A percentile compares a stretch with the other conserved stretches of the same genome.
Evolutionary conservation across 176 grass and related monocot genomes (phyloP).

Genomic region (Avena eriantha): DNA sequence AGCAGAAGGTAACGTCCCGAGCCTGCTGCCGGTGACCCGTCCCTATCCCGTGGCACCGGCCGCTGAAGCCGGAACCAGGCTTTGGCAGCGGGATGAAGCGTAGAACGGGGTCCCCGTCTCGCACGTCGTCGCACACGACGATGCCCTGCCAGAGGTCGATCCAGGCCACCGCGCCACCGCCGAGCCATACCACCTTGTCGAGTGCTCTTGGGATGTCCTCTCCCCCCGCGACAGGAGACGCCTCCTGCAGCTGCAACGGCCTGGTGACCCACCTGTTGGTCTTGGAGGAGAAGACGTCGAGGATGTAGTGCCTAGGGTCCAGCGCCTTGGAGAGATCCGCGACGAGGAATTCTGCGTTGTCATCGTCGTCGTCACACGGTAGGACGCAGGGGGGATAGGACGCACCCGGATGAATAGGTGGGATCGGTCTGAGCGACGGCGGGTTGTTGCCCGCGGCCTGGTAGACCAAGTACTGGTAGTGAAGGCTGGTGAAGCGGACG

Average conservation of each 20-base stretch:
- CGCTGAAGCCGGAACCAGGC: background rate
- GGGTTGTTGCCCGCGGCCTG: background rate
- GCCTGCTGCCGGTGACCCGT: no score
- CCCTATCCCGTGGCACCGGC: no score
- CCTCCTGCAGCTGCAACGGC: background rate
- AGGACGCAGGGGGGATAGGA: background rate
- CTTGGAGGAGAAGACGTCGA: conserved; percentile 26
- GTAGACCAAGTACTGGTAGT: conserved; percentile 29
- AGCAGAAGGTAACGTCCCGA: background rate
- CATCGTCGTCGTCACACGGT: background rate
- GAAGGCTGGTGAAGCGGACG: background rate
- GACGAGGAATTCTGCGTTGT: background rate
- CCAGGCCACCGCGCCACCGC: conserved; percentile 1
- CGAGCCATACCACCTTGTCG: background rate
- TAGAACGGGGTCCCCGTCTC: background rate
- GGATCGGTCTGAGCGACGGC: background rate
- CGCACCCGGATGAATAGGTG: background rate
- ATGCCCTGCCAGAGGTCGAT: background rate
- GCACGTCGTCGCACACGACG: background rate
- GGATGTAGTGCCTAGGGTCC: background rate
- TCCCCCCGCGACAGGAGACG: background rate
- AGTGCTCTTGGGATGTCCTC: background rate
- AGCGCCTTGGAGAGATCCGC: background rate
- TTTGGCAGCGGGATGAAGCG: background rate
- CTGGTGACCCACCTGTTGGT: background rate